Conservation (phyloP, 805 yeast genomes). For the Sungouiozyma intestinalis region DNA sequence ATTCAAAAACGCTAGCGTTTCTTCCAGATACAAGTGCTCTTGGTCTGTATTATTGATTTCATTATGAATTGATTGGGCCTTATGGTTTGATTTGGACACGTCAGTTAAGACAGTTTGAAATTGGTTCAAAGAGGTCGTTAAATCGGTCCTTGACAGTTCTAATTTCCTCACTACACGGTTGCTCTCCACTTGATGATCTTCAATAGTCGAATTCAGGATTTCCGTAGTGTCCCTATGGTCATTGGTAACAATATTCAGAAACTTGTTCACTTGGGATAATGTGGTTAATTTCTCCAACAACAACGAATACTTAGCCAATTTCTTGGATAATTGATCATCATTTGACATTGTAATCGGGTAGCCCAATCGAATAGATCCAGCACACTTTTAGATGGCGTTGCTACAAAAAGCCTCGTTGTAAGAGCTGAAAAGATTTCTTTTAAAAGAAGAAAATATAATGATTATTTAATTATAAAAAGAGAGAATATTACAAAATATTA, state of each 20-base stretch:
- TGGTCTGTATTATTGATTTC: slow-evolving; percentile 59
- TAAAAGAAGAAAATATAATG: background rate
- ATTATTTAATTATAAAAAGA: background rate
- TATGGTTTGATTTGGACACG: slow-evolving; percentile 49
- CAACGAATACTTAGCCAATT: slow-evolving; percentile 21
- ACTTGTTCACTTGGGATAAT: slow-evolving; percentile 21
- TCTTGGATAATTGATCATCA: slow-evolving; percentile 20
- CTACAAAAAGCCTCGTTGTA: too few relatives aligned
- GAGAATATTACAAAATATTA: background rate
- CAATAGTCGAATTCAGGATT: slow-evolving; percentile 13
- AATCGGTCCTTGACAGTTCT: slow-evolving; percentile 51
- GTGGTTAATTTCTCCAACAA: slow-evolving; percentile 22
- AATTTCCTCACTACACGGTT: slow-evolving; percentile 31
- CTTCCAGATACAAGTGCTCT: slow-evolving; percentile 55
- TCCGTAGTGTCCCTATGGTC: slow-evolving; percentile 12
- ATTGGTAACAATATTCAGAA: slow-evolving; percentile 12
- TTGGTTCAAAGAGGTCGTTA: slow-evolving; percentile 47
- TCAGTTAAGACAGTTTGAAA: slow-evolving; percentile 47
- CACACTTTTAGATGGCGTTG: too few relatives aligned
- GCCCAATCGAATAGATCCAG: too few relatives aligned
- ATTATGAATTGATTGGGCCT: slow-evolving; percentile 58
- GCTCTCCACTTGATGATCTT: slow-evolving; percentile 13
- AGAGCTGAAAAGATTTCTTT: background rate
- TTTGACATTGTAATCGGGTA: background rate
- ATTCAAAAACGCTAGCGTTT: slow-evolving; percentile 53